Percentiles rank a stretch among this genome's conserved stretches.
Conservation (phyloP, 257 asterid species). For the Solanum chmielewskii region DNA sequence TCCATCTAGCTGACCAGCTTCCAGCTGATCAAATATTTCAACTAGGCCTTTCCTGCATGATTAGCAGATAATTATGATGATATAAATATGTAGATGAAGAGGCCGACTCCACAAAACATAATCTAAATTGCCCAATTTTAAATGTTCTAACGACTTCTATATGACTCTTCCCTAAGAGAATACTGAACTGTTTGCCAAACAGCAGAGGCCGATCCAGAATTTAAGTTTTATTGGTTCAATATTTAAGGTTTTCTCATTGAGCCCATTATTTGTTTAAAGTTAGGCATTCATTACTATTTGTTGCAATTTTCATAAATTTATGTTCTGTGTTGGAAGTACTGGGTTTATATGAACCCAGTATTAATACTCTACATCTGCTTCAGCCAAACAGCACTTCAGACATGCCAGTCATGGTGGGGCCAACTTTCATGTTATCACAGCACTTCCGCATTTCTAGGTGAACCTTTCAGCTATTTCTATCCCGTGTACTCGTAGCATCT, state of each 20-base stretch:
- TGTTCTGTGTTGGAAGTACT: background rate
- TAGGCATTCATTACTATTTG: background rate
- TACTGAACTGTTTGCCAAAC: background rate
- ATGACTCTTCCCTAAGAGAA: background rate
- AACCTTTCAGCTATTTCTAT: background rate
- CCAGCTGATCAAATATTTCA: conserved; percentile 62
- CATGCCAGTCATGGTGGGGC: background rate
- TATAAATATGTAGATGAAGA: background rate
- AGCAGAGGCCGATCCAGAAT: background rate
- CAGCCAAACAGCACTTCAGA: background rate
- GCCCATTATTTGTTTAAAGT: background rate
- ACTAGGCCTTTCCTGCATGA: conserved; percentile 74
- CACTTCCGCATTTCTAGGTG: background rate
- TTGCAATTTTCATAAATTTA: background rate
- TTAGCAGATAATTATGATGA: background rate
- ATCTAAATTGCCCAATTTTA: background rate
- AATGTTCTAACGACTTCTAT: background rate
- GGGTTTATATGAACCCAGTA: background rate
- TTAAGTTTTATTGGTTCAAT: background rate
- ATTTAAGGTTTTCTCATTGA: background rate
- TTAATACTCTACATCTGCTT: background rate
- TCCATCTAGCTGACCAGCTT: conserved; percentile 47
- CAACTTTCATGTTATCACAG: background rate
- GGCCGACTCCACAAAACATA: background rate
- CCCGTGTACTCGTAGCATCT: background rate